Evolutionary conservation across 768 basidiomycete species (phyloP).

Genomic region (Boletus rubropictus): DNA sequence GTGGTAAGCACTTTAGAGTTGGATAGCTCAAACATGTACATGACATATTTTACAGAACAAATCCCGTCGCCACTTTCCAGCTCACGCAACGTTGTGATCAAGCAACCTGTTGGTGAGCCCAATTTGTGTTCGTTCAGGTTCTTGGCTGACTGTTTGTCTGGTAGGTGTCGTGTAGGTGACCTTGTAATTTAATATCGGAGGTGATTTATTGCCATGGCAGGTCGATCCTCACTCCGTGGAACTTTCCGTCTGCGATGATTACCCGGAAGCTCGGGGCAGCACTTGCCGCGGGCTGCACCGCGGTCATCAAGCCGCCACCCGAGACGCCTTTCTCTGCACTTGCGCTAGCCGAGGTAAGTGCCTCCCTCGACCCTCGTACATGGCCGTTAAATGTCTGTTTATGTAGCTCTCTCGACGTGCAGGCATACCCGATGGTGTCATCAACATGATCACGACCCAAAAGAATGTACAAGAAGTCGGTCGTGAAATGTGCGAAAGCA

Average conservation of each 20-base stretch:
- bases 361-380: neutral
- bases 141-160: neutral
- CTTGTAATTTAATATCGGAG: too few species aligned
- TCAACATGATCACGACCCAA: constrained; percentile 89
- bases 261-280: constrained; percentile 86
- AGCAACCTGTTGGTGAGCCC: constrained; percentile 79
- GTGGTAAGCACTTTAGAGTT: constrained; percentile 45
- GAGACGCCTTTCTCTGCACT: constrained; percentile 93
- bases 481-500: constrained; percentile 89
- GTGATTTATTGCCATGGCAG: constrained; percentile 33
- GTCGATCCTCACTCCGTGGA: constrained; percentile 81
- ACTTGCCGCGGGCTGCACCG: constrained; percentile 93
- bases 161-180: constrained; percentile 44
- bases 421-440: constrained; percentile 91
- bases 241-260: constrained; percentile 95
- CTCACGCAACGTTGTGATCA: constrained; percentile 81
- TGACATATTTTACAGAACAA: constrained; percentile 46
- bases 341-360: constrained; percentile 77
- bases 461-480: constrained; percentile 84
- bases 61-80: constrained; percentile 70
- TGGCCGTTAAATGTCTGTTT: neutral
- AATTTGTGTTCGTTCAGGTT: constrained; percentile 34
- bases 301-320: constrained; percentile 90
- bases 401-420: constrained; percentile 73
- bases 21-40: neutral